Evolutionary conservation across 1,139 yeast genomes (phyloP), one percentile per base, ranked within the genome.

Genomic region (Debaryomyces coudertii): DNA sequence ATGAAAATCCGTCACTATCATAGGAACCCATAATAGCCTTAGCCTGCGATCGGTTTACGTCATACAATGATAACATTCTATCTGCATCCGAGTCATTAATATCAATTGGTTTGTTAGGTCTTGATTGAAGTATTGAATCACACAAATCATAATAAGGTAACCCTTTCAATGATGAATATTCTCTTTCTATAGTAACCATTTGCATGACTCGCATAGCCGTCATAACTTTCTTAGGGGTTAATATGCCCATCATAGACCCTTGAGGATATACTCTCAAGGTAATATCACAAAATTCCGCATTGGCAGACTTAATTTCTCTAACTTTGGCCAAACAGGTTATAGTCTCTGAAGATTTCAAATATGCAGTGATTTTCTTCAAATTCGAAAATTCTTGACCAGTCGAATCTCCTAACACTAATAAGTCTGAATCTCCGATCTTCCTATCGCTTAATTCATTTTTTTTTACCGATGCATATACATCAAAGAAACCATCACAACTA

Each of bases 111-210:
- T 57, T 56, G 4, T 80, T 70, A 0, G 97, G 90, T 36, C 68
- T 65, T 0, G 95, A 97, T 30, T 69, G 62, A 15, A 90, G 63
- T 35, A 95, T 87, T 27, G 80, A 76, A 9, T 79, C 72, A 20
- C 80, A 72, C 38, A 95, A 69, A 56, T 90, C 95, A 60, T 90
- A 93, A 60, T 85, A 90, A 47, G 80, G 85, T 43, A 95, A 71
- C 1, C 96, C 97, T 60, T 77, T 80, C 54, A 95, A 69, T 0
- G 99, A 87, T 0, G 93, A 78, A 56, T 76, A 95, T 62, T 95
- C 99, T 70, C 99, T 85, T 65, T 95, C 99, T 15, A 90, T 80
- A 0, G 99, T 92, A 0, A 88, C 79, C 90, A 93, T 84, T 57
- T 85, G 93, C 82, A 86, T 84, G 1, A 90, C 86, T 46, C 80